Evolutionary conservation across 2,329 filamentous ascomycete species (phyloP).

Genomic region (Penicillium sp.): DNA sequence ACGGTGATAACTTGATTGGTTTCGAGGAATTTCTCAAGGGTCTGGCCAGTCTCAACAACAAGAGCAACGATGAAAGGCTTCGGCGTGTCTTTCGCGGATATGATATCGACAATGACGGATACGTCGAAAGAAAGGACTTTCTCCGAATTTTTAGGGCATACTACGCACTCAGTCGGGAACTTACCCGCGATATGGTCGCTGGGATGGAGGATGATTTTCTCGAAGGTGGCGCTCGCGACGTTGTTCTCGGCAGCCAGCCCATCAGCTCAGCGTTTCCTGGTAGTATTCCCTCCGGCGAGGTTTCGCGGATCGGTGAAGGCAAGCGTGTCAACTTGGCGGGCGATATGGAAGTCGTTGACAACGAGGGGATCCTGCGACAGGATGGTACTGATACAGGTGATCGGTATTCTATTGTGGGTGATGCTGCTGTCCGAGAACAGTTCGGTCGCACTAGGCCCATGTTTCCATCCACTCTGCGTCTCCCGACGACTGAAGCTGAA

Average conservation of each 20-base stretch:
- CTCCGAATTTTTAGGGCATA: conserved; percentile 87
- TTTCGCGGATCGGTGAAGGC: conserved; percentile 57
- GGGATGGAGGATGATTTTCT: conserved; percentile 71
- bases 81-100: conserved; percentile 78
- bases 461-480: conserved; percentile 28
- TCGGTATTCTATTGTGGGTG: conserved; percentile 56
- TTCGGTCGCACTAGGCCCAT: conserved; percentile 32
- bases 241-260: conserved; percentile 68
- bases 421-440: conserved; percentile 38
- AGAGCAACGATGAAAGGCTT: conserved; percentile 59
- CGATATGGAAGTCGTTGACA: conserved; percentile 58
- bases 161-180: conserved; percentile 82
- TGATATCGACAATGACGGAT: conserved; percentile 84
- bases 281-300: conserved; percentile 58
- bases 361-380: conserved; percentile 54
- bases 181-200: conserved; percentile 76
- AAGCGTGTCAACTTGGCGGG: conserved; percentile 60
- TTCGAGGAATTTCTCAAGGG: conserved; percentile 89
- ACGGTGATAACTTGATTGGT: conserved; percentile 79
- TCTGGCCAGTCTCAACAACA: conserved; percentile 59
- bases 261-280: conserved; percentile 73
- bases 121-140: conserved; percentile 78
- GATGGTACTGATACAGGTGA: conserved; percentile 56
- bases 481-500: conserved; percentile 14
- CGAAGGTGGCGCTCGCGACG: conserved; percentile 67